Base-by-base conservation (phyloP, 192 early-diverging fungal species). In the Pilaira anomala region DNA sequence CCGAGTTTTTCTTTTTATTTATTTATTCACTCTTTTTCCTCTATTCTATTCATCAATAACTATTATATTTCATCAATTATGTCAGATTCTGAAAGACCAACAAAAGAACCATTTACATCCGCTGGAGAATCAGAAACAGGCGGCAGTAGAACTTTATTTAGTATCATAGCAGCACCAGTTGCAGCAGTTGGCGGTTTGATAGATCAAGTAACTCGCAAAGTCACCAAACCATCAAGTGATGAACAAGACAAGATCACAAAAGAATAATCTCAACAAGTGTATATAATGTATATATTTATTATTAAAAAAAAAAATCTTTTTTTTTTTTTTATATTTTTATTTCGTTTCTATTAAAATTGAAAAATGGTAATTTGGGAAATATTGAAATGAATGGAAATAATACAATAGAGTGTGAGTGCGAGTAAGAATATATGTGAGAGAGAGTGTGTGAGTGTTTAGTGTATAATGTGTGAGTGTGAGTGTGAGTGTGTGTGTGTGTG, bases 171-270 rank as follows among this genome's bases (percentile, higher is more conserved):
- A 2, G n/a, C 42, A 16, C 58, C 58, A 60, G 13, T 60, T 9
- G 58, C 42, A 28, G 58, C 58, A 8, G 40, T 60, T 9, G 58
- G 58, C 41, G 58, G 58, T 28, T 11, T 44, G 8, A 24, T 60
- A 8, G 58, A 60, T 26, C 58, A 60, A 45, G 42, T 60, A 21
- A 44, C 42, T 3, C 58, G n/a, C 1, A 60, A 60, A 60, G 21
- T 60, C 8, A 60, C 58, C 2, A 50, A 19, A 19, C 2, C 18
- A 22, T 9, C 33, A 50, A 22, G 5, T 19, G 11, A 19, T 25
- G n/a, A 48, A 48, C 46, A 6, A 22, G 16, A 48, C n/a, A 48
- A 48, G 7, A 13, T 6, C 46, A n/a, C n/a, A n/a, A n/a, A 22
- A 48, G 21, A 48, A 6, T 48, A 9, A 48, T 48, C 12, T 46